Evolutionary conservation across 2,329 filamentous ascomycete genomes (phyloP).

Genomic region (Endocalyx cinctus): DNA sequence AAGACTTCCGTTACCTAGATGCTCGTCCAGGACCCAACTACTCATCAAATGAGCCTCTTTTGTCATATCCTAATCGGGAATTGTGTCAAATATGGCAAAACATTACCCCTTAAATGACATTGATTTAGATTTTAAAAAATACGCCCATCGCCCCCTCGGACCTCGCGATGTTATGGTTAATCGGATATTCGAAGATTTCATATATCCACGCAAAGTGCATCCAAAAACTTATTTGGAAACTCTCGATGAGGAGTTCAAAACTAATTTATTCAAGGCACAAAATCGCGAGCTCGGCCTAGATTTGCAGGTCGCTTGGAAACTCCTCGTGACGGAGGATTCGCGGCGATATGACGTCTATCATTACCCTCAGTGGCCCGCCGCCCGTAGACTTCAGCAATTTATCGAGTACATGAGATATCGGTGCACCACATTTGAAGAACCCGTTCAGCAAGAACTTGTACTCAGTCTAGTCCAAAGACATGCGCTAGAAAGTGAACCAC

Average conservation of each 20-base stretch:
- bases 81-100: slow-evolving; percentile 11
- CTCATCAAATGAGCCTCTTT: too few species aligned
- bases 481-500: too few species aligned
- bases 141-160: slow-evolving; percentile 27
- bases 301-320: background rate
- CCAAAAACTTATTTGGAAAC: slow-evolving; percentile 7
- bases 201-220: slow-evolving; percentile 12
- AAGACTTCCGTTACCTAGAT: too few species aligned
- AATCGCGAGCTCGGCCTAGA: slow-evolving; percentile 22
- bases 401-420: background rate
- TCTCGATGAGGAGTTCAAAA: slow-evolving; percentile 4
- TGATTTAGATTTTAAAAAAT: slow-evolving; percentile 27
- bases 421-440: slow-evolving; percentile 4
- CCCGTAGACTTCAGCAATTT: too few species aligned
- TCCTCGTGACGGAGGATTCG: background rate
- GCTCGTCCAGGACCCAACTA: too few species aligned
- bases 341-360: too few species aligned
- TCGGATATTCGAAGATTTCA: slow-evolving; percentile 26
- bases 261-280: slow-evolving; percentile 13
- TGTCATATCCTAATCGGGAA: too few species aligned
- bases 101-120: slow-evolving; percentile 32
- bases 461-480: too few species aligned
- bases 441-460: too few species aligned
- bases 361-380: too few species aligned
- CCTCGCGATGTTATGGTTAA: slow-evolving; percentile 27